Evolutionary conservation across 2,329 filamentous ascomycete species (phyloP), one percentile per base, ranked within the genome.

Genomic region (Aurifilum marmelostoma): DNA sequence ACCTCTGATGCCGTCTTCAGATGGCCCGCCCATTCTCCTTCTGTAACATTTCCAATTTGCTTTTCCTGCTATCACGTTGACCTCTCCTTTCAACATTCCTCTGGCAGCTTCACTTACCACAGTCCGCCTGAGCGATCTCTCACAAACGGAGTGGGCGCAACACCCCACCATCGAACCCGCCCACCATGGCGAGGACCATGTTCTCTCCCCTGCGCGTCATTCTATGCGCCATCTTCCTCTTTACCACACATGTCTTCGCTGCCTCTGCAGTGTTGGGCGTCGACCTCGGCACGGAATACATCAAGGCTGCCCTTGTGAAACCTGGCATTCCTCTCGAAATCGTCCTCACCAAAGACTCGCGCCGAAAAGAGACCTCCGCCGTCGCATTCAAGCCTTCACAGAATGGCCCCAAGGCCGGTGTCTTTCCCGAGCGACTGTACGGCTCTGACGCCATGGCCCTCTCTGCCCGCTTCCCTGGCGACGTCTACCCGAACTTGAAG

Each of bases 271-370:
- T 98, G 24, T 84, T 99, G 29, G 96, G 96, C 72, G 88, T 99
- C 75, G 96, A 99, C 81, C 86, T 99, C 67, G 96, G 96, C 74
- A 97, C 96, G 68, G 93, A 97, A 79, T 97, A 97, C 82, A 92
- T 99, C 83, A 99, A 98, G 84, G 95, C 95, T 37, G 90, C 92
- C 18, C 88, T 99, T 56, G 95, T 99, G 71, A 98, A 98, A 83
- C 96, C 96, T 2, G 96, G 96, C 71, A 95, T 97, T 65, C 96
- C 96, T 14, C 92, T 99, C 78, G 96, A 99, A 74, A 98, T 99
- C 73, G 95, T 99, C 79, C 87, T 97, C 68, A 97, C 94, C 39
- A 99, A 98, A 79, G 96, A 99, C 82, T 97, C 96, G 39, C 92
- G 97, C 80, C 91, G 96, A 77, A 99, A 99, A 84, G 96, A 99